phyloP scores from a whole-genome alignment of 1,139 yeast species.

The Pichia sp. region DNA sequence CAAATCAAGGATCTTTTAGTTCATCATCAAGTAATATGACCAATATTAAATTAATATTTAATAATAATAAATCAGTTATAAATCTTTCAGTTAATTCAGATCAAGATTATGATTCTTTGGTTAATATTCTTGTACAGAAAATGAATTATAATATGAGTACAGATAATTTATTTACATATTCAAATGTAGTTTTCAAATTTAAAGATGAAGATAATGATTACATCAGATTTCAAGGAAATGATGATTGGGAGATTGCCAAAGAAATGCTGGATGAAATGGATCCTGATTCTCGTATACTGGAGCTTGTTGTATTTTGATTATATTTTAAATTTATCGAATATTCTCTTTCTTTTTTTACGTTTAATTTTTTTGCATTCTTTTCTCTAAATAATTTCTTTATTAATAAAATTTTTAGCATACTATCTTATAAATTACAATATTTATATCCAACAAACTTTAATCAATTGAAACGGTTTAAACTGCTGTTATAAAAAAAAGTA shows the following conservation, averaged over 20 bases:
- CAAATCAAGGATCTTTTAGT: background rate
- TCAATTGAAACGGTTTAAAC: too few relatives aligned
- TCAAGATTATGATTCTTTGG: conserved; percentile 43
- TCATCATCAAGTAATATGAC: conserved; percentile 19
- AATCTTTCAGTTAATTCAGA: conserved; percentile 42
- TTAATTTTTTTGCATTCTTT: too few relatives aligned
- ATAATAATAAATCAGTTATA: conserved; percentile 32
- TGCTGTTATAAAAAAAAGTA: too few relatives aligned
- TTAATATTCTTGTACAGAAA: conserved; percentile 37
- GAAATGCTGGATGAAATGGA: conserved; percentile 46
- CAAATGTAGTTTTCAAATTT: conserved; percentile 57
- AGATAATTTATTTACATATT: conserved; percentile 18
- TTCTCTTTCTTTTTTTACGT: too few relatives aligned
- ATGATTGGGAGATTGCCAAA: conserved; percentile 59
- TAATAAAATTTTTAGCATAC: too few relatives aligned
- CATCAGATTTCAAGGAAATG: conserved; percentile 80
- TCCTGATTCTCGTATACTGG: conserved; percentile 31
- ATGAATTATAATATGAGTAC: conserved; percentile 37
- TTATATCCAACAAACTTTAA: too few relatives aligned
- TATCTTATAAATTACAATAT: too few relatives aligned
- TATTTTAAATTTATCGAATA: background rate
- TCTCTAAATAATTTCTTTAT: too few relatives aligned
- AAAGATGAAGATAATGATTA: conserved; percentile 95
- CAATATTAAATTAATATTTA: conserved; percentile 45
- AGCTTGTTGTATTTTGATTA: conserved; percentile 9